Conservation (phyloP, 257 asterid genomes). For the Capsicum pubescens region DNA sequence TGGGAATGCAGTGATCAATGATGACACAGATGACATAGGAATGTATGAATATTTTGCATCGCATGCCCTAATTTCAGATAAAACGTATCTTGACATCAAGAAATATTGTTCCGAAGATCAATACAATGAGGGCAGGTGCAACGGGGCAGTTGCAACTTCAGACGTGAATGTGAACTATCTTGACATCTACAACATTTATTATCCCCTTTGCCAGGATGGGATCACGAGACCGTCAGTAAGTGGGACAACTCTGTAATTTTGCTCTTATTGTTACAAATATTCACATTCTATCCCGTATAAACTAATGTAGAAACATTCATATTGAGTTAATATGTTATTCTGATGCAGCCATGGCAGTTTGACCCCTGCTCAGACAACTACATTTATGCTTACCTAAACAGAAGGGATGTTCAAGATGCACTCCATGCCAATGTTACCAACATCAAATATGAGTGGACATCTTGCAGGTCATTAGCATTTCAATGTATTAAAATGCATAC, state of each 20-base stretch:
- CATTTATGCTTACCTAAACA: constrained; percentile 13
- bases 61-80: constrained; percentile 36
- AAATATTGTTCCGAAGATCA: constrained; percentile 11
- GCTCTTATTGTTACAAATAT: not conserved
- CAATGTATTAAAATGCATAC: too few species aligned
- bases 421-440: constrained; percentile 21
- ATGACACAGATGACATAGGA: not conserved
- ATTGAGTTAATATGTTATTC: not conserved
- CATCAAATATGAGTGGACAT: not conserved
- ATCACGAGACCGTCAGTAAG: constrained; percentile 7
- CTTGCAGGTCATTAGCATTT: constrained; percentile 21
- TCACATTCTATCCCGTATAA: not conserved
- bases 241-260: not conserved
- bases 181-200: constrained; percentile 21
- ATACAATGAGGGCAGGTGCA: not conserved
- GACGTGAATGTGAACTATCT: not conserved
- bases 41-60: constrained; percentile 22
- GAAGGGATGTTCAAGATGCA: constrained; percentile 14
- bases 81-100: constrained; percentile 15
- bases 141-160: not conserved
- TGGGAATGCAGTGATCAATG: constrained; percentile 39
- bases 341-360: constrained; percentile 13
- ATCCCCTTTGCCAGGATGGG: not conserved
- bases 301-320: not conserved
- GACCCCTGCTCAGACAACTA: constrained; percentile 15